Evolutionary conservation across 2,329 filamentous ascomycete species (phyloP), one percentile per base, ranked within the genome.

Genomic region (Diaporthe vexans): DNA sequence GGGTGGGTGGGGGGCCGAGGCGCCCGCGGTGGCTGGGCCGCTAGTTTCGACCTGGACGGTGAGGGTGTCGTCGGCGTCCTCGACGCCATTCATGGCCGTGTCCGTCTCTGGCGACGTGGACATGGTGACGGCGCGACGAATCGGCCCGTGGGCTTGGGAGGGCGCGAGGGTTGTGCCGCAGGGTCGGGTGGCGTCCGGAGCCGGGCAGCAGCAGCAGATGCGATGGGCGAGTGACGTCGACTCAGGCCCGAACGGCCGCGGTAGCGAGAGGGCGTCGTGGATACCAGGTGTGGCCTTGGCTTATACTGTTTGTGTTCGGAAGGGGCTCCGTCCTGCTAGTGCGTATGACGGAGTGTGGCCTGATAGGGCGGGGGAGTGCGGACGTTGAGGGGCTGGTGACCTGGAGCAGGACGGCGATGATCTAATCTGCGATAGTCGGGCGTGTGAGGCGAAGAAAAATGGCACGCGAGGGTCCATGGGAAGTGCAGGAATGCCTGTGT

Each of bases 61-160:
- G 24, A 76, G 72, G 48, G 73, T 76, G 61, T 78, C 72, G 59
- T 74, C 76, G 24, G 65, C 54, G 2, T 74, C 72, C 56, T 63
- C 68, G 37, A 61, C n/a, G 69, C 72, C 74, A 40, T 76, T 59
- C 72, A 76, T 76, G 79, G 79, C 82, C 71, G 82, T 81, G 74
- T 83, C 82, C 74, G 83, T 81, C 75, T 84, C 84, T 71, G 82
- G 82, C 59, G 84, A 85, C 72, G 81, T 81, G 57, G 83, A 79
- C 80, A 84, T 84, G 75, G 46, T 33, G 70, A 56, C 17, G 15
- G 52, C 68, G 65, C 51, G 24, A 72, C 57, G 68, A 56, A 63
- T 52, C 54, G 61, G 61, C 54, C 74, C 72, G 72, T 56, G 56
- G 59, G 71, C 63, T 29, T 35, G 54, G 46, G 61, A 61, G 21